A percentile compares a stretch with the other conserved stretches of the same genome.
Evolutionary conservation across 768 basidiomycete genomes (phyloP).

Genomic region (Boletus vinaceobasis): DNA sequence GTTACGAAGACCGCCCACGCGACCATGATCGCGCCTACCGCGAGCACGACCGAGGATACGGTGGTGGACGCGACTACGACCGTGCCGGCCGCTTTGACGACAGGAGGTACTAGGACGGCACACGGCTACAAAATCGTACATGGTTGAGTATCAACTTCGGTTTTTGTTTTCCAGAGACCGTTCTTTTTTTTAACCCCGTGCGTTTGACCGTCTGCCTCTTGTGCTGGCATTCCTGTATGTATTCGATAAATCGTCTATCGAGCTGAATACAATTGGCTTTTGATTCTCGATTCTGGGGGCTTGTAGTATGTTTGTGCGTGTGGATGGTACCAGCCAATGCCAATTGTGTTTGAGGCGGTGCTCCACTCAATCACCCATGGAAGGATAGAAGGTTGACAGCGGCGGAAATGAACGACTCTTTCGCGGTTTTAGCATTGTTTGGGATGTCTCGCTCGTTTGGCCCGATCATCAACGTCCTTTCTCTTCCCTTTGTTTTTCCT

Average conservation of each 20-base stretch:
- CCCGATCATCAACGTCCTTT: neutral
- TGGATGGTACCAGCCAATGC: no score
- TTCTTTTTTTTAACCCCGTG: neutral
- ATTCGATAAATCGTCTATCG: conserved; percentile 17
- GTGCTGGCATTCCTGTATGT: conserved; percentile 18
- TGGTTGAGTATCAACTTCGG: conserved; percentile 1
- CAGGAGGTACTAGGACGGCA: conserved; percentile 37
- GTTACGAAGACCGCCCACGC: conserved; percentile 35
- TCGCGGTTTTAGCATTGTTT: conserved; percentile 1
- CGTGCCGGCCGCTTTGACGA: conserved; percentile 42
- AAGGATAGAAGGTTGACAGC: no score
- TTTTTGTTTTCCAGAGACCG: conserved; percentile 2
- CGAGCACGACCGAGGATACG: conserved; percentile 37
- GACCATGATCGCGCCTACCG: conserved; percentile 39
- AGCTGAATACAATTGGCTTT: conserved; percentile 21
- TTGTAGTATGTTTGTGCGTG: neutral
- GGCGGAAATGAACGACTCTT: no score
- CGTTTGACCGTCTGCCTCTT: neutral
- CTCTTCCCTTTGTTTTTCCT: neutral
- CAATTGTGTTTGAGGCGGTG: neutral
- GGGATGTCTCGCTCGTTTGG: conserved; percentile 1
- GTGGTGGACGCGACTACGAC: conserved; percentile 36
- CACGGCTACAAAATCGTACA: neutral
- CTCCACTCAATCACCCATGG: no score
- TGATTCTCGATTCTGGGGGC: neutral